These are phyloP conservation scores for Pythium dissotocum DNA, from an alignment of 352 stramenopile species.

Conservation along the genomic window DNA sequence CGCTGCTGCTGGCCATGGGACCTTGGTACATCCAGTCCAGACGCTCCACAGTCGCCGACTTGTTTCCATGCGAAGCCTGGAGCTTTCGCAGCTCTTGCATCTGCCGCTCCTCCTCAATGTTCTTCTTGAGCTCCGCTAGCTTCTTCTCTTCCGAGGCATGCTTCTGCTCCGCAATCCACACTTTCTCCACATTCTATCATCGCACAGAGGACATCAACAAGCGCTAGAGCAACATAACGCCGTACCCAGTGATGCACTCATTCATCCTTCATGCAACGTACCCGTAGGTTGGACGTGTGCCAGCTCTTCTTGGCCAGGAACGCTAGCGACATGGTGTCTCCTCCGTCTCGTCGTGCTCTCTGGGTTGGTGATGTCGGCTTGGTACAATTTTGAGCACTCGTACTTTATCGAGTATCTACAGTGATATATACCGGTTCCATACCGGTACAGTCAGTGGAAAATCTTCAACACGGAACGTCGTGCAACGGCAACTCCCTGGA, in stretches of 20 bases:
- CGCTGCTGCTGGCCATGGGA: constrained; percentile 63
- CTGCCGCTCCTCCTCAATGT: constrained; percentile 96
- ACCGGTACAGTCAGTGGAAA: constrained; percentile 3
- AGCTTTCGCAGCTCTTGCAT: constrained; percentile 94
- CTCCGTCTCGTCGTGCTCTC: not conserved
- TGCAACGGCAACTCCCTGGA: constrained; percentile 10
- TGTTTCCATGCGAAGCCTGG: constrained; percentile 83
- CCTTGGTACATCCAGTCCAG: constrained; percentile 98
- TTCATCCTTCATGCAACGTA: constrained; percentile 31
- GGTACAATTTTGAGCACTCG: not conserved
- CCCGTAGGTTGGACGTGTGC: constrained; percentile 94
- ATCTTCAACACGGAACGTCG: constrained; percentile 7
- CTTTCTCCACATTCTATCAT: constrained; percentile 95
- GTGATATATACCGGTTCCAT: not conserved
- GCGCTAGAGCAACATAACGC: not conserved
- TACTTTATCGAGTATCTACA: not conserved
- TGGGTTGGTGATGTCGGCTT: not conserved
- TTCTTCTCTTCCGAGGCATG: constrained; percentile 93
- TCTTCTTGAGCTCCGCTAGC: constrained; percentile 93
- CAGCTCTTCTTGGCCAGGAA: constrained; percentile 98
- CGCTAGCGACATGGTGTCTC: constrained; percentile 75
- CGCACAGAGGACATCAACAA: constrained; percentile 1
- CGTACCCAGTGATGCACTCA: not conserved
- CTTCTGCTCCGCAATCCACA: constrained; percentile 97
- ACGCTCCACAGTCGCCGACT: constrained; percentile 76